Conservation (phyloP, 306 rosid genomes). For the Vachellia pachyceras region DNA sequence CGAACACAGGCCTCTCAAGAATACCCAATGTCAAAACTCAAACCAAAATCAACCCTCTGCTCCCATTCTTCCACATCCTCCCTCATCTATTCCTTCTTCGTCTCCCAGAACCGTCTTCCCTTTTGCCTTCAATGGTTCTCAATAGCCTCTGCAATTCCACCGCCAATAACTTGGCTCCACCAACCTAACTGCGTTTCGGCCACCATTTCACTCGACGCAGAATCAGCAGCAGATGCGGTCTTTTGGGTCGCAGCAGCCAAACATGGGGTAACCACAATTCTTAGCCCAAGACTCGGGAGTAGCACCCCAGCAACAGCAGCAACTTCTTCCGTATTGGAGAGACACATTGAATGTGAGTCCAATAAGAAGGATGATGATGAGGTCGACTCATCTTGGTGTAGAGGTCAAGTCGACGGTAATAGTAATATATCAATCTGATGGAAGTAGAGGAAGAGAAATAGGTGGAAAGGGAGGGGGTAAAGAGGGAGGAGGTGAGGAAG, state of each 20-base stretch:
- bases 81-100: slow-evolving; percentile 29
- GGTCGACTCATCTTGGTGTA: no score
- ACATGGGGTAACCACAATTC: slow-evolving; percentile 46
- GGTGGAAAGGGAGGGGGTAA: no score
- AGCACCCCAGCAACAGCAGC: slow-evolving; percentile 55
- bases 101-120: slow-evolving; percentile 73
- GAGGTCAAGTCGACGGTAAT: no score
- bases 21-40: slow-evolving; percentile 53
- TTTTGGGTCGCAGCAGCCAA: slow-evolving; percentile 49
- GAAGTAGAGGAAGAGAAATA: no score
- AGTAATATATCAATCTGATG: no score
- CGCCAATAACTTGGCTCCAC: slow-evolving; percentile 53
- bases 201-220: slow-evolving; percentile 41
- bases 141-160: slow-evolving; percentile 51
- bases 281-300: slow-evolving; percentile 38
- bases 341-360: slow-evolving; percentile 69
- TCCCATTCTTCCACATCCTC: slow-evolving; percentile 33
- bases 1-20: slow-evolving; percentile 75
- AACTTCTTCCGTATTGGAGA: slow-evolving; percentile 76
- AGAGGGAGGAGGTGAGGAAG: no score
- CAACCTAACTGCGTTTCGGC: slow-evolving; percentile 41
- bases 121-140: slow-evolving; percentile 61
- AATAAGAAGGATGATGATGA: slow-evolving; percentile 71
- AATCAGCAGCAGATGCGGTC: slow-evolving; percentile 62
- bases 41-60: slow-evolving; percentile 41